These are phyloP conservation scores for Debaryomyces nepalensis DNA, from an alignment of 1,139 yeast species.

Conservation along the genomic window DNA sequence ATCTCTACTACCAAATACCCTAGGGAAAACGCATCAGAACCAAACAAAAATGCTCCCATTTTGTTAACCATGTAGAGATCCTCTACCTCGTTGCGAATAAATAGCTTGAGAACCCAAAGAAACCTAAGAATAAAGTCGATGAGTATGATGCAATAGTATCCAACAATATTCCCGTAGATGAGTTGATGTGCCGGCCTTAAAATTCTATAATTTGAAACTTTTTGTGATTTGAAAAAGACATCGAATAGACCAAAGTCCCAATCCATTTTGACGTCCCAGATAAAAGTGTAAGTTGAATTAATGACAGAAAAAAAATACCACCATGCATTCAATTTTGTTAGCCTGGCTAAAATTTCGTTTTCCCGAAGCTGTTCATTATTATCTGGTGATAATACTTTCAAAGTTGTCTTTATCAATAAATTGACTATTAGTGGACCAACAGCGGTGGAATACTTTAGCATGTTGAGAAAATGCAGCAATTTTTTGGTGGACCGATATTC, in stretches of 20 bases:
- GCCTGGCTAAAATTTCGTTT: constrained; percentile 20
- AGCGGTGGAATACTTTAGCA: constrained; percentile 73
- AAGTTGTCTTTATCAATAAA: constrained; percentile 37
- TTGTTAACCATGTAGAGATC: constrained; percentile 5
- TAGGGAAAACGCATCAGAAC: constrained; percentile 52
- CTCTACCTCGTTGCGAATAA: constrained; percentile 34
- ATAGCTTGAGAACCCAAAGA: constrained; percentile 71
- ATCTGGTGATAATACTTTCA: constrained; percentile 18
- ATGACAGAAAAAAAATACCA: constrained; percentile 61
- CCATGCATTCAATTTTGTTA: constrained; percentile 29
- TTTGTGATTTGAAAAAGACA: constrained; percentile 22
- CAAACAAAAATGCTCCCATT: constrained; percentile 36
- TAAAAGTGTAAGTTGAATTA: constrained; percentile 76
- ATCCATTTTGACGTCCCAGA: constrained; percentile 89
- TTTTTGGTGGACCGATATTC: constrained; percentile 64
- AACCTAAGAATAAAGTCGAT: constrained; percentile 70
- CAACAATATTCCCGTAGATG: constrained; percentile 20
- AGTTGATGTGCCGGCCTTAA: constrained; percentile 28
- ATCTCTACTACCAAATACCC: constrained; percentile 70
- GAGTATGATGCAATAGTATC: constrained; percentile 58
- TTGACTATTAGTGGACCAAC: constrained; percentile 64
- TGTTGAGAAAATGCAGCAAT: constrained; percentile 64
- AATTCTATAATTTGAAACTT: constrained; percentile 15
- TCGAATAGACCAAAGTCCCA: constrained; percentile 76
- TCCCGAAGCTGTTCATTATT: constrained; percentile 19